Evolutionary conservation across 148 eudicot species (phyloP).

Genomic region (Spergularia marina): DNA sequence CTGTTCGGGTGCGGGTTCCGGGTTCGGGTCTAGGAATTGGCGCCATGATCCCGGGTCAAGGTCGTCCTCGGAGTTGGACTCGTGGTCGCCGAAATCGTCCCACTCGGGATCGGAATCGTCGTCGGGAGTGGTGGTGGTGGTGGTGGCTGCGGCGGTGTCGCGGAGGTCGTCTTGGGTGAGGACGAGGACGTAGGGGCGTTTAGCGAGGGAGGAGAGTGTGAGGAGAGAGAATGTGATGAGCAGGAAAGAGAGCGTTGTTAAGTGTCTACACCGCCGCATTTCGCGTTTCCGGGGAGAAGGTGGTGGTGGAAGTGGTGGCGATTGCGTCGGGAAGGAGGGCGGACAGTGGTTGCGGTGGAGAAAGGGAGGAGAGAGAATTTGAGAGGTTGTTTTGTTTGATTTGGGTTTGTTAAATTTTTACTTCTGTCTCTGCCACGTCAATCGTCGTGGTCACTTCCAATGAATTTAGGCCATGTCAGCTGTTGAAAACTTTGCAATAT

Average conservation of each 20-base stretch:
- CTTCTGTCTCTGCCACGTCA: conserved; percentile 12
- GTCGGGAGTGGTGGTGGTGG: conserved; percentile 25
- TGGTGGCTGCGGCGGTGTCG: conserved; percentile 32
- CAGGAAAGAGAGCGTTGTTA: conserved; percentile 4
- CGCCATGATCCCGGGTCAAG: conserved; percentile 89
- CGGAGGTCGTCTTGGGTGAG: conserved; percentile 78
- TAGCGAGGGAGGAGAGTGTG: conserved; percentile 31
- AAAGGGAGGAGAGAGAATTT: too few relatives aligned
- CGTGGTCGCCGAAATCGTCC: conserved; percentile 63
- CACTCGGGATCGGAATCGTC: conserved; percentile 35
- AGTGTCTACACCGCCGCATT: conserved; percentile 26
- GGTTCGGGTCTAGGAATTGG: conserved; percentile 43
- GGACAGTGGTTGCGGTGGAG: neutral
- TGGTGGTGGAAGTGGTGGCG: neutral
- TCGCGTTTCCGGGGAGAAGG: neutral
- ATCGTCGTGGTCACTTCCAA: conserved; percentile 12
- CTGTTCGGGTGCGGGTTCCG: conserved; percentile 8
- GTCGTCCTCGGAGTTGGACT: conserved; percentile 50
- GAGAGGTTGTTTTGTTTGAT: too few relatives aligned
- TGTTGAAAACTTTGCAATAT: neutral
- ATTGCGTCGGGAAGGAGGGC: neutral
- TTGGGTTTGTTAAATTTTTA: neutral
- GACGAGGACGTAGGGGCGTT: conserved; percentile 68
- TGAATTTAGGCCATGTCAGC: conserved; percentile 13
- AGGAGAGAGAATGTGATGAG: conserved; percentile 31